Evolutionary conservation across 306 rosid genomes (phyloP).

Genomic region (Vigna radiata): DNA sequence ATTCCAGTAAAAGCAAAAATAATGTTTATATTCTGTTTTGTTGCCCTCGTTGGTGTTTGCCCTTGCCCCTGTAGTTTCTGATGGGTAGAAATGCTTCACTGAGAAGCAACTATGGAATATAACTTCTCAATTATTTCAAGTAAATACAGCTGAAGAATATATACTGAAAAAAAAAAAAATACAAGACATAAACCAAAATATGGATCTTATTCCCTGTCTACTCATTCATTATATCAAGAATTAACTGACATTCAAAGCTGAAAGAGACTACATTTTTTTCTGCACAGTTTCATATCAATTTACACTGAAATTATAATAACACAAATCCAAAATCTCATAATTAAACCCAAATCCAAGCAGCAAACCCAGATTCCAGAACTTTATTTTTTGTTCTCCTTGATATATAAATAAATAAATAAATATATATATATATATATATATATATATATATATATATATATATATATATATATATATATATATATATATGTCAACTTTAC

Average conservation of each 20-base stretch:
- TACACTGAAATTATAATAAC: conserved; percentile 27
- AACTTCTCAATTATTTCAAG: conserved; percentile 32
- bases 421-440: too few species aligned
- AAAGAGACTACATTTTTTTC: conserved; percentile 38
- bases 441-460: too few species aligned
- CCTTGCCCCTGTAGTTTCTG: conserved; percentile 23
- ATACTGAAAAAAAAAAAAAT: conserved; percentile 25
- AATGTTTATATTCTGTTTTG: conserved; percentile 34
- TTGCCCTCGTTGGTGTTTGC: conserved; percentile 38
- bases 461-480: too few species aligned
- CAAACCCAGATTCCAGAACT: conserved; percentile 57
- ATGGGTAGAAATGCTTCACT: conserved; percentile 39
- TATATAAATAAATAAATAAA: too few species aligned
- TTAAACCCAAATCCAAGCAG: conserved; percentile 38
- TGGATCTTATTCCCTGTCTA: conserved; percentile 29
- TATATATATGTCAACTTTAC: conserved; percentile 37
- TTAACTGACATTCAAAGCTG: conserved; percentile 19
- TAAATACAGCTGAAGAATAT: conserved; percentile 36
- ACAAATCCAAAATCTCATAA: conserved; percentile 33
- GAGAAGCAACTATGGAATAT: conserved; percentile 41
- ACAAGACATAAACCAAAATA: conserved; percentile 35
- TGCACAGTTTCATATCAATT: conserved; percentile 17
- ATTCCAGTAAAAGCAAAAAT: conserved; percentile 29
- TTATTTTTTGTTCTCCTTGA: conserved; percentile 31
- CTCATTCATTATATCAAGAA: conserved; percentile 40